Evolutionary conservation across 2,329 filamentous ascomycete genomes (phyloP), one percentile per base, ranked within the genome.

Genomic region (Calonectria fujianensis): DNA sequence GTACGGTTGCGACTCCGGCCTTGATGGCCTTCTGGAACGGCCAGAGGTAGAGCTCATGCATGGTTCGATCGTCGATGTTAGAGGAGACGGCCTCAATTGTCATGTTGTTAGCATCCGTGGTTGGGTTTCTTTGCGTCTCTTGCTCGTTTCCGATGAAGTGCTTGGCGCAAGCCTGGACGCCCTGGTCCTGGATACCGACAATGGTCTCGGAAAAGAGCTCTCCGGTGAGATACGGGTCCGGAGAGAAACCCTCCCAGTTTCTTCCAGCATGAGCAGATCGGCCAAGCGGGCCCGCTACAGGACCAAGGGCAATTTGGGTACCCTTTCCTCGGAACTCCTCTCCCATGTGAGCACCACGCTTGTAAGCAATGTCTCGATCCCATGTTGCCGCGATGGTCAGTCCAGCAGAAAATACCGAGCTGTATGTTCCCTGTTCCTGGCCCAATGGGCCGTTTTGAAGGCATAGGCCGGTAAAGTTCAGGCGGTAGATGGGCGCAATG

Each of bases 231-330:
- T 92, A 91, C 0, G 94, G 93, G 80, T 96, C 94, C 4, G 90
- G 85, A 1, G 93, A 93, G 80, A 95, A 95, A 0, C 91, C 92
- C 82, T 96, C 94, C 94, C 94, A 96, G 76, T 92, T 94, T 37
- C 94, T 89, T 1, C 94, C 94, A 7, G 93, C 94, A 18, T 91
- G 87, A 0, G 93, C 93, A 68, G 94, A 93, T 27, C 93, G 88
- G 3, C 94, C 94, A 1, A 96, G 81, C 0, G 95, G 91, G 0
- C 94, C 94, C 54, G 95, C 93, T 10, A 90, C 89, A 0, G 94
- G 94, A 0, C 94, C 94, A 14, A 96, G 88, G 54, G 92, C 90
- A 37, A 95, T 88, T 80, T 95, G 94, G 52, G 93, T 91, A 82
- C 89, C 89, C 77, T 90, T 91, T 7, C 84, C 86, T 77, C 85